These are phyloP conservation scores for Elongisporangium anandrum DNA, from an alignment of 352 stramenopile species.

Conservation along the genomic window DNA sequence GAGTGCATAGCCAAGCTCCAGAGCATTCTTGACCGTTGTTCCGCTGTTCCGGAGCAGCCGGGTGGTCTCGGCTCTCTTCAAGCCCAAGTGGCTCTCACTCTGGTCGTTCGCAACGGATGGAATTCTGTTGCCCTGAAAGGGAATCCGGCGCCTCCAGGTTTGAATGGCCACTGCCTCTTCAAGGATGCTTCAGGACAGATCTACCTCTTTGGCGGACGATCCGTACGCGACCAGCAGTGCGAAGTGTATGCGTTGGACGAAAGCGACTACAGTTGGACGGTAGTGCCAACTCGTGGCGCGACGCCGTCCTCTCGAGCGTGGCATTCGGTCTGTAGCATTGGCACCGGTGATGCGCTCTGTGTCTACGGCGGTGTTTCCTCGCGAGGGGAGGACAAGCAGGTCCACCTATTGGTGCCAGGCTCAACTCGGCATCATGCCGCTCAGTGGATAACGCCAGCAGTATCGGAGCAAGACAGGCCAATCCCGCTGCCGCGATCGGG, in stretches of 20 bases:
- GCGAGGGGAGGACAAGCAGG: conserved; percentile 37
- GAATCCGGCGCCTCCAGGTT: conserved; percentile 54
- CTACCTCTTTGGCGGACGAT: conserved; percentile 51
- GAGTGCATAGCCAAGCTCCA: conserved; percentile 39
- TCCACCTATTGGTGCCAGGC: conserved; percentile 30
- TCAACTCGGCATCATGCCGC: conserved; percentile 7
- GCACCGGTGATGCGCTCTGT: conserved; percentile 12
- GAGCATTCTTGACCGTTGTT: conserved; percentile 16
- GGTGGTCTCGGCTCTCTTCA: background rate
- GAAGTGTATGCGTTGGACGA: conserved; percentile 43
- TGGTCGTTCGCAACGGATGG: conserved; percentile 45
- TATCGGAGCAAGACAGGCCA: conserved; percentile 10
- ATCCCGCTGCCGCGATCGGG: conserved; percentile 38
- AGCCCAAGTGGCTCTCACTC: conserved; percentile 22
- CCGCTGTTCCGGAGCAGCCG: background rate
- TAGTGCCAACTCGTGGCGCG: conserved; percentile 15
- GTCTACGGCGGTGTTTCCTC: conserved; percentile 64
- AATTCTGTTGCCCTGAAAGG: conserved; percentile 33
- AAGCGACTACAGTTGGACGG: conserved; percentile 47
- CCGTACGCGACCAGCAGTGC: conserved; percentile 53
- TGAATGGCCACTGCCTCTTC: conserved; percentile 69
- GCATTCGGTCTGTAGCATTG: conserved; percentile 41
- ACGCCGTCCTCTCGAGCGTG: conserved; percentile 45
- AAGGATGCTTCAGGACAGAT: conserved; percentile 14
- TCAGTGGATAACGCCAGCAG: conserved; percentile 18